Evolutionary conservation across 352 stramenopile species (phyloP).

Genomic region (Elongisporangium senticosum): DNA sequence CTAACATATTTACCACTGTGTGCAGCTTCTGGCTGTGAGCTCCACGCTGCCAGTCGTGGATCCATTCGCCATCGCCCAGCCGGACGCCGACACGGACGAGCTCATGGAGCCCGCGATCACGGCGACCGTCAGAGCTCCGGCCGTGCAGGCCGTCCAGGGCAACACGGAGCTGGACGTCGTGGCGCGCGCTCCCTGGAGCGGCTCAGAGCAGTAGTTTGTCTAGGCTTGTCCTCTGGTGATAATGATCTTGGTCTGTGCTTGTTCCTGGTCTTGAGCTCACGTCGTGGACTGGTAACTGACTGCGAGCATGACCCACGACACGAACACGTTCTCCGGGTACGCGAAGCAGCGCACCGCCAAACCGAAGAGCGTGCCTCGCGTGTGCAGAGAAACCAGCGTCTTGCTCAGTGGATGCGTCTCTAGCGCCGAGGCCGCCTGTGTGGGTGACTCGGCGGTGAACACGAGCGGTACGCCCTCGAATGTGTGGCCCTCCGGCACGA

Average conservation of each 20-base stretch:
- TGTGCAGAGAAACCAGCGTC: slow-evolving; percentile 61
- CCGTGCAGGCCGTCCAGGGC: slow-evolving; percentile 14
- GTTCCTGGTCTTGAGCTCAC: background rate
- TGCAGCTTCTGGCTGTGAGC: slow-evolving; percentile 56
- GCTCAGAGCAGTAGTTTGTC: slow-evolving; percentile 6
- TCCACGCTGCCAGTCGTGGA: slow-evolving; percentile 65
- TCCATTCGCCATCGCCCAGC: slow-evolving; percentile 26
- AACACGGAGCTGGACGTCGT: slow-evolving; percentile 30
- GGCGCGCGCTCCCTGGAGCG: slow-evolving; percentile 39
- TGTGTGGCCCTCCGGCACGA: slow-evolving; percentile 71
- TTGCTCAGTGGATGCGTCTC: slow-evolving; percentile 33
- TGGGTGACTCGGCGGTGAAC: slow-evolving; percentile 27
- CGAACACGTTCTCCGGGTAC: slow-evolving; percentile 64
- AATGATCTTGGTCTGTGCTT: background rate
- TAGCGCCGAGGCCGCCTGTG: slow-evolving; percentile 43
- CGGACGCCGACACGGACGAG: slow-evolving; percentile 23
- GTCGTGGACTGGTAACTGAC: slow-evolving; percentile 46
- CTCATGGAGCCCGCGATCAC: slow-evolving; percentile 17
- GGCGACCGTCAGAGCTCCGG: slow-evolving; percentile 12
- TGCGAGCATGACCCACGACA: slow-evolving; percentile 83
- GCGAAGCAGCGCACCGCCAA: slow-evolving; percentile 71
- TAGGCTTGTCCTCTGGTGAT: background rate
- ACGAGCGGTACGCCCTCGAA: slow-evolving; percentile 84
- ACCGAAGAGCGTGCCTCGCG: slow-evolving; percentile 56
- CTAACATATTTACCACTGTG: background rate